phyloP scores from a whole-genome alignment of 106 monocot species.

The Hemerocallis citrina region DNA sequence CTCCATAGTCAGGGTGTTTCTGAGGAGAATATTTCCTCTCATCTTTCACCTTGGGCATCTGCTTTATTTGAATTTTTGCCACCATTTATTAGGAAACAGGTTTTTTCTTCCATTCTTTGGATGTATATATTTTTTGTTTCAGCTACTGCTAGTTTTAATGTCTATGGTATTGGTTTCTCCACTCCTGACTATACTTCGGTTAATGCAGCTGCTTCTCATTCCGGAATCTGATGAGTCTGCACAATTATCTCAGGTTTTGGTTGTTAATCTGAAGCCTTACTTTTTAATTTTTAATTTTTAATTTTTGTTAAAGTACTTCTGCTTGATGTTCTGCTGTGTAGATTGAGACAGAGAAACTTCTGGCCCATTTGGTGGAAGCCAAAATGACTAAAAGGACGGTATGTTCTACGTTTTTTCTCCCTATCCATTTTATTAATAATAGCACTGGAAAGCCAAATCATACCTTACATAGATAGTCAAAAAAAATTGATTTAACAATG shows the following conservation, averaged over 20 bases:
- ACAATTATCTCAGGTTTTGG: slow-evolving; percentile 79
- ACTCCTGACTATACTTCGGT: not conserved
- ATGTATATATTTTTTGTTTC: not conserved
- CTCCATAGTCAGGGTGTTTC: slow-evolving; percentile 66
- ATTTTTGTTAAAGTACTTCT: not conserved
- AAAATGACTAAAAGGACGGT: slow-evolving; percentile 47
- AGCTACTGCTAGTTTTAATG: not conserved
- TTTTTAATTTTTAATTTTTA: not conserved
- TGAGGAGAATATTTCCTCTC: slow-evolving; percentile 52
- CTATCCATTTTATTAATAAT: too few relatives aligned
- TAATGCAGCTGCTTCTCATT: slow-evolving; percentile 69
- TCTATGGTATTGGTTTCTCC: not conserved
- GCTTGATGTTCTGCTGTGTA: slow-evolving; percentile 8
- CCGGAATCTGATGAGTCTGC: slow-evolving; percentile 96
- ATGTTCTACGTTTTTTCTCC: slow-evolving; percentile 9
- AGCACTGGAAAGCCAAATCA: too few relatives aligned
- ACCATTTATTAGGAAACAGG: slow-evolving; percentile 84
- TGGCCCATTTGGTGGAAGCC: slow-evolving; percentile 47
- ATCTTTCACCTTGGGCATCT: slow-evolving; percentile 96
- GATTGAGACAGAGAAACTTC: slow-evolving; percentile 65
- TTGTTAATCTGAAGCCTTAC: not conserved
- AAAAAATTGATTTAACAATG: not conserved
- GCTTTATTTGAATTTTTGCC: slow-evolving; percentile 91
- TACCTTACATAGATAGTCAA: not conserved
- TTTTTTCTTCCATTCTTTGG: slow-evolving; percentile 9